These are phyloP conservation scores for Xylariaceae sp. DNA, from an alignment of 2,329 filamentous ascomycete species.

Conservation along the genomic window DNA sequence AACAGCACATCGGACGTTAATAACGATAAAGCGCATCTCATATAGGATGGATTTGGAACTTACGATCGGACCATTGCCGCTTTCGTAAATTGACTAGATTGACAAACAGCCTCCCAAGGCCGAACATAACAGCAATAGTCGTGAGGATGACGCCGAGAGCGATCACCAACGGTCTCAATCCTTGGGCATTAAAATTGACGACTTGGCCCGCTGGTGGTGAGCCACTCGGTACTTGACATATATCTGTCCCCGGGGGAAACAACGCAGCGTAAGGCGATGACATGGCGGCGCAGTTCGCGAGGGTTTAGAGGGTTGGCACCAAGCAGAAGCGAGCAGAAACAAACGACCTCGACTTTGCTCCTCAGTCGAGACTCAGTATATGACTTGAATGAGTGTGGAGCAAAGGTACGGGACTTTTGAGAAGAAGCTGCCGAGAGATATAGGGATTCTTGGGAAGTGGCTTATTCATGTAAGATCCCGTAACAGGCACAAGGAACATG, in stretches of 20 bases:
- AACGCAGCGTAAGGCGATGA: slow-evolving; percentile 5
- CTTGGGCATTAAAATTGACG: slow-evolving; percentile 5
- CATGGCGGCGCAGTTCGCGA: slow-evolving; percentile 5
- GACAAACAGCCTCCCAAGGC: slow-evolving; percentile 6
- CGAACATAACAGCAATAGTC: slow-evolving; percentile 2
- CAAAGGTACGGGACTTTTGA: neutral
- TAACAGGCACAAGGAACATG: too few species aligned
- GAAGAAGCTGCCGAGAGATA: too few species aligned
- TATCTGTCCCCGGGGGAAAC: slow-evolving; percentile 12
- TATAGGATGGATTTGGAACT: neutral
- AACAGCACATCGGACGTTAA: neutral
- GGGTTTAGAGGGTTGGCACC: neutral
- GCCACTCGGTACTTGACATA: slow-evolving; percentile 11
- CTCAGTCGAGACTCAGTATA: neutral
- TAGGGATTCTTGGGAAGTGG: too few species aligned
- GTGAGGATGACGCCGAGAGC: slow-evolving; percentile 8
- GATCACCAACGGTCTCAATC: slow-evolving; percentile 2
- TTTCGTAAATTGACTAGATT: slow-evolving; percentile 5
- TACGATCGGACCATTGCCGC: slow-evolving; percentile 3
- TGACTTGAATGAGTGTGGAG: neutral
- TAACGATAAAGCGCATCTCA: neutral
- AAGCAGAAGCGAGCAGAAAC: too few species aligned
- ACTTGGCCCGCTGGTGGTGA: slow-evolving; percentile 5
- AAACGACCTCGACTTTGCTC: too few species aligned
- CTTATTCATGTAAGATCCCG: too few species aligned